Evolutionary conservation across 768 basidiomycete species (phyloP).

Genomic region (Termitomyces sp.): DNA sequence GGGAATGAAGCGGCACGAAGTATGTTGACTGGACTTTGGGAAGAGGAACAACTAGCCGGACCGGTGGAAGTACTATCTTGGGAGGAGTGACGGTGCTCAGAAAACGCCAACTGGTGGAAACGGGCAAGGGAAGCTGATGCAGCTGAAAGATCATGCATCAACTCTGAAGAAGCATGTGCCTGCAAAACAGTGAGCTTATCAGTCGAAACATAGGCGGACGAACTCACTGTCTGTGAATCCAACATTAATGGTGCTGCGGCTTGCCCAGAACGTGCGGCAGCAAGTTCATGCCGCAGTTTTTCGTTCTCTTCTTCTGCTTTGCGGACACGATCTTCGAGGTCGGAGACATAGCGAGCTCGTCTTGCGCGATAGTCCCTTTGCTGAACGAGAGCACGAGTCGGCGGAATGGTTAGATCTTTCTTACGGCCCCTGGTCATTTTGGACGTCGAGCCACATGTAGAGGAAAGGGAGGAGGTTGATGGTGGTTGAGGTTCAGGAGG

Average conservation of each 20-base stretch:
- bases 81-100: constrained; percentile 22
- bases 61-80: constrained; percentile 9
- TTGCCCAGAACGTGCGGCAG: constrained; percentile 36
- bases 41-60: constrained; percentile 7
- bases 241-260: constrained; percentile 25
- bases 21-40: constrained; percentile 10
- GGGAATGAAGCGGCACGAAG: constrained; percentile 27
- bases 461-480: constrained; percentile 8
- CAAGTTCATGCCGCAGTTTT: constrained; percentile 46
- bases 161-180: constrained; percentile 51
- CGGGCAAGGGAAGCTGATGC: constrained; percentile 48
- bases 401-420: constrained; percentile 59
- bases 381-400: constrained; percentile 54
- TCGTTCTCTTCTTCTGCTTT: constrained; percentile 54
- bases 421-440: constrained; percentile 64
- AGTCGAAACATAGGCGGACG: constrained; percentile 1
- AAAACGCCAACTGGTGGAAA: constrained; percentile 48
- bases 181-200: constrained; percentile 21
- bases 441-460: constrained; percentile 13
- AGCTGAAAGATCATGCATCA: constrained; percentile 45
- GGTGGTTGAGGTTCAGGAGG: constrained; percentile 11
- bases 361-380: constrained; percentile 66
- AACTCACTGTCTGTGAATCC: constrained; percentile 31
- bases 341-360: constrained; percentile 52
- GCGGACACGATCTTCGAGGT: constrained; percentile 54